phyloP scores from a whole-genome alignment of 345 rosid genomes.

The Aquilaria malaccensis region DNA sequence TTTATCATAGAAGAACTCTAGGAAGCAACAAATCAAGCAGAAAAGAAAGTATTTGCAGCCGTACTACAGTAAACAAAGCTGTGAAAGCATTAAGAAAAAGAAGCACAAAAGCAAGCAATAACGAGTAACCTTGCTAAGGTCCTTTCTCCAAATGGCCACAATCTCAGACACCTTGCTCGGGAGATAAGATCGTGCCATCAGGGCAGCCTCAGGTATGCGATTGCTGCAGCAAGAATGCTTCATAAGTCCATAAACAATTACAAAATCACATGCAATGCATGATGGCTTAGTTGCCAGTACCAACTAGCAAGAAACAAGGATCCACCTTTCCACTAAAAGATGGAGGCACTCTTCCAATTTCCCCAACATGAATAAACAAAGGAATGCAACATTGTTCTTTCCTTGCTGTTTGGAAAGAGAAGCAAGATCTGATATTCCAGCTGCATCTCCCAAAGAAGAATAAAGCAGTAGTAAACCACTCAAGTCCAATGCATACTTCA shows the following conservation, averaged over 20 bases:
- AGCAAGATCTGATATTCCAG: constrained; percentile 78
- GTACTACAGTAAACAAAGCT: neutral
- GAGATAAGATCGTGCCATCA: constrained; percentile 97
- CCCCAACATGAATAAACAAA: constrained; percentile 90
- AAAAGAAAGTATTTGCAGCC: no score
- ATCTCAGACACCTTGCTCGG: constrained; percentile 99
- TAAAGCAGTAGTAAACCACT: constrained; percentile 94
- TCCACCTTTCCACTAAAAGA: constrained; percentile 87
- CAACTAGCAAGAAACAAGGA: neutral
- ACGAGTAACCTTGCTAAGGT: constrained; percentile 66
- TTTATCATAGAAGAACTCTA: no score
- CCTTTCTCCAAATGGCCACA: constrained; percentile 94
- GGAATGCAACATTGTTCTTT: constrained; percentile 94
- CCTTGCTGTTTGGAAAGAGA: constrained; percentile 91
- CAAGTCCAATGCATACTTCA: constrained; percentile 87
- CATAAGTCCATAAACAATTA: constrained; percentile 10
- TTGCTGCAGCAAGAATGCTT: constrained; percentile 48
- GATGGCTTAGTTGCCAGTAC: constrained; percentile 8
- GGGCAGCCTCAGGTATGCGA: constrained; percentile 99
- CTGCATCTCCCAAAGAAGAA: constrained; percentile 95
- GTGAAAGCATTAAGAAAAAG: constrained; percentile 1
- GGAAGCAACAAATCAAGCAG: no score
- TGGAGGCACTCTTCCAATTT: constrained; percentile 93
- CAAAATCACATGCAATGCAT: neutral
- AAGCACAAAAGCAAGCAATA: constrained; percentile 1